Conservation (phyloP, 345 rosid genomes). For the Rubroshorea leprosula region DNA sequence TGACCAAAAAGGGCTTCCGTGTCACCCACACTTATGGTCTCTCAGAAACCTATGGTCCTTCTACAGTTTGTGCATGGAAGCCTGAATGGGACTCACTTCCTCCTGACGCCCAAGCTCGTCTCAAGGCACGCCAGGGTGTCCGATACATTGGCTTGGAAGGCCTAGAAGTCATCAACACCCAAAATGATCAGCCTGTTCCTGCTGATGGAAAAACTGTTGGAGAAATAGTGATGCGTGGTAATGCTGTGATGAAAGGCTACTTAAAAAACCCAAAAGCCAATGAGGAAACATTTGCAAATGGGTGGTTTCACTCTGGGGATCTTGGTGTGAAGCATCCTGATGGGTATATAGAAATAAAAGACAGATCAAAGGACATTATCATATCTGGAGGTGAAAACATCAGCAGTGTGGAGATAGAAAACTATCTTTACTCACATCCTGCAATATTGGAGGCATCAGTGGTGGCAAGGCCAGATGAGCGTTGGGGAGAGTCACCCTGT, state of each 20-base stretch:
- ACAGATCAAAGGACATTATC: conserved; percentile 84
- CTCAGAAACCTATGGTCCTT: conserved; percentile 88
- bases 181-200: conserved; percentile 60
- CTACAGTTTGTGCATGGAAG: conserved; percentile 82
- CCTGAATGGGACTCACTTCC: conserved; percentile 87
- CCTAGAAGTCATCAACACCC: conserved; percentile 61
- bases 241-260: conserved; percentile 83
- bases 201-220: conserved; percentile 80
- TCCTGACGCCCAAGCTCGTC: conserved; percentile 62
- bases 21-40: conserved; percentile 86
- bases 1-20: conserved; percentile 74
- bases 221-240: conserved; percentile 82
- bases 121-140: conserved; percentile 93
- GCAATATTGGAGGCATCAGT: conserved; percentile 79
- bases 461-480: conserved; percentile 78
- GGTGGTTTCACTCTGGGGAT: conserved; percentile 91
- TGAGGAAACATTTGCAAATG: conserved; percentile 68
- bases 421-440: conserved; percentile 60
- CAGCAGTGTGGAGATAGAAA: conserved; percentile 82
- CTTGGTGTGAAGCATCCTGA: conserved; percentile 87
- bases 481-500: conserved; percentile 89
- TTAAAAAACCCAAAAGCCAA: conserved; percentile 77
- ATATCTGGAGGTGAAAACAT: conserved; percentile 96
- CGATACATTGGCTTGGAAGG: conserved; percentile 59
- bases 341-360: conserved; percentile 78